A percentile compares a stretch with the other conserved stretches of the same genome.
These are phyloP conservation scores for Hysterangium stoloniferum DNA, from an alignment of 768 basidiomycete genomes.

Conservation along the genomic window DNA sequence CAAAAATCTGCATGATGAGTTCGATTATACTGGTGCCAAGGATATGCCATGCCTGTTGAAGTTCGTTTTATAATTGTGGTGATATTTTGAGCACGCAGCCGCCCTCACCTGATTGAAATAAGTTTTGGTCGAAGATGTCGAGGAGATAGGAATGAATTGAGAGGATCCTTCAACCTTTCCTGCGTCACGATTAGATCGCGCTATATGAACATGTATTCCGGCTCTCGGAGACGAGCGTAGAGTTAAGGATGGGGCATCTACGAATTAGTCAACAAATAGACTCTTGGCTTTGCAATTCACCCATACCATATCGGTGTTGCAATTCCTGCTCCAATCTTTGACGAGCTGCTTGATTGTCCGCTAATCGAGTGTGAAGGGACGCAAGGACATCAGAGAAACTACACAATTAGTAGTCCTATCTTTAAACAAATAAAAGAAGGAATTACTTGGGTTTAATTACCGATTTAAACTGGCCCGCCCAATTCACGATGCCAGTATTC, in stretches of 20 bases:
- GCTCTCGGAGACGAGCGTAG: constrained; percentile 59
- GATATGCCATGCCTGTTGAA: constrained; percentile 58
- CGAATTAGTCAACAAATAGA: background rate
- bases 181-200: constrained; percentile 56
- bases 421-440: background rate
- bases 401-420: constrained; percentile 3
- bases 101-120: constrained; percentile 56
- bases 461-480: constrained; percentile 36
- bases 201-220: constrained; percentile 71
- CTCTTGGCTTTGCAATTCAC: background rate
- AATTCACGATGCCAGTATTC: background rate
- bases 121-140: constrained; percentile 55
- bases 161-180: constrained; percentile 36
- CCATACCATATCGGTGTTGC: constrained; percentile 48
- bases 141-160: constrained; percentile 51
- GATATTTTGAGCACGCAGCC: background rate
- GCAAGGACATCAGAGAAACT: constrained; percentile 56
- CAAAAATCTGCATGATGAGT: constrained; percentile 40
- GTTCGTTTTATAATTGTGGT: background rate
- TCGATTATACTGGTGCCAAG: constrained; percentile 65
- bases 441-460: constrained; percentile 58
- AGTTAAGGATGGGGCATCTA: constrained; percentile 67
- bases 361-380: constrained; percentile 40
- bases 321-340: constrained; percentile 47
- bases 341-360: constrained; percentile 36